phyloP scores from a whole-genome alignment of 2,329 filamentous ascomycete species.

The Exophiala sideris region DNA sequence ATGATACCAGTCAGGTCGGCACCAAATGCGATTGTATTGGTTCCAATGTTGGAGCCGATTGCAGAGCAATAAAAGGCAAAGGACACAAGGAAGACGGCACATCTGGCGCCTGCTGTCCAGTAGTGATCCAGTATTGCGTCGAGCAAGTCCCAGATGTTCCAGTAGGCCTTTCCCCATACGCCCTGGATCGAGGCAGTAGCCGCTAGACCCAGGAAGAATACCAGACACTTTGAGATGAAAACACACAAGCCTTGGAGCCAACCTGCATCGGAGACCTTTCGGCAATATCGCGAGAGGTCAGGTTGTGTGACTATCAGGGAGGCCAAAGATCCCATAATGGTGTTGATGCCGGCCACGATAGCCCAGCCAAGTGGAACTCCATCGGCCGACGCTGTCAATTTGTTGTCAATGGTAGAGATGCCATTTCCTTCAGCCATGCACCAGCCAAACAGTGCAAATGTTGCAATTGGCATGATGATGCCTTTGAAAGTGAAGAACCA shows the following conservation, averaged over 20 bases:
- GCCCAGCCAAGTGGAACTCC: constrained; percentile 3
- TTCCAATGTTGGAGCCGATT: background rate
- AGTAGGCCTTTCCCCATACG: constrained; percentile 39
- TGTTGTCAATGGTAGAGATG: constrained; percentile 2
- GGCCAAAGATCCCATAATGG: constrained; percentile 4
- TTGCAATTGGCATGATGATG: constrained; percentile 1
- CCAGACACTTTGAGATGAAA: constrained; percentile 38
- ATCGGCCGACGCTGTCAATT: background rate
- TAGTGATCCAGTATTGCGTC: constrained; percentile 40
- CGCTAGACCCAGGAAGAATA: constrained; percentile 42
- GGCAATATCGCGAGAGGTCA: constrained; percentile 6
- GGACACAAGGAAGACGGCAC: background rate
- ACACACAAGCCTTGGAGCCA: constrained; percentile 21
- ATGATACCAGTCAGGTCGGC: constrained; percentile 41
- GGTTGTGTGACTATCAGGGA: constrained; percentile 6
- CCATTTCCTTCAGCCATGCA: constrained; percentile 4
- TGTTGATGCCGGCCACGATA: background rate
- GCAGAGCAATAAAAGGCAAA: constrained; percentile 1
- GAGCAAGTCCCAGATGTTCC: constrained; percentile 47
- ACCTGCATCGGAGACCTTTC: constrained; percentile 6
- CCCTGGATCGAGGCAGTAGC: constrained; percentile 39
- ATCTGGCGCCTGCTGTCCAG: constrained; percentile 21
- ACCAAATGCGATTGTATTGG: background rate
- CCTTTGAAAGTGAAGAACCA: constrained; percentile 8
- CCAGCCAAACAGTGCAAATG: constrained; percentile 4